Evolutionary conservation across 2,329 filamentous ascomycete species (phyloP).

Genomic region (Lasiodiplodia theobromae): DNA sequence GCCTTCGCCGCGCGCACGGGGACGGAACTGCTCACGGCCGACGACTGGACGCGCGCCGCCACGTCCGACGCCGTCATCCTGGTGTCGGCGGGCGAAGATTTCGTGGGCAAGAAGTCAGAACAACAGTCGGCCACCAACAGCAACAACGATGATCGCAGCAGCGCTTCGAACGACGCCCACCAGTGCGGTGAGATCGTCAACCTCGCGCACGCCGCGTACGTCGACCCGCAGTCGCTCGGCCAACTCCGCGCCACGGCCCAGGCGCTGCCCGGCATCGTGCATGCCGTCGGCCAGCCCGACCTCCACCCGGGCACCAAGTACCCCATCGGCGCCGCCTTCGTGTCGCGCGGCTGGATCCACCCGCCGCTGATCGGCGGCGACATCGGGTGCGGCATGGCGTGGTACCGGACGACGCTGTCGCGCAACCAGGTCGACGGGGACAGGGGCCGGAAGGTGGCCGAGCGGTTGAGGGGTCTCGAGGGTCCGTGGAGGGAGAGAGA

Average conservation of each 20-base stretch:
- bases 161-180: constrained; percentile 26
- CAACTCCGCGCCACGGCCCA: constrained; percentile 43
- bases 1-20: constrained; percentile 40
- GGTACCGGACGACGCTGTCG: constrained; percentile 44
- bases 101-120: constrained; percentile 37
- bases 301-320: constrained; percentile 48
- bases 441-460: constrained; percentile 44
- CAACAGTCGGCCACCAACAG: constrained; percentile 30
- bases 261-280: constrained; percentile 45
- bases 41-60: constrained; percentile 39
- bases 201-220: constrained; percentile 39
- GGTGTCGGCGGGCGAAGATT: constrained; percentile 41
- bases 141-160: not conserved
- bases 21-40: constrained; percentile 38
- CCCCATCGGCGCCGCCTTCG: constrained; percentile 48
- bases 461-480: constrained; percentile 46
- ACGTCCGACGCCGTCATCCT: constrained; percentile 41
- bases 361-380: constrained; percentile 49
- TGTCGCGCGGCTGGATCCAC: constrained; percentile 45
- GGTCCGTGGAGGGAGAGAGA: constrained; percentile 41
- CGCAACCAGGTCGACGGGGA: constrained; percentile 43
- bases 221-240: constrained; percentile 41
- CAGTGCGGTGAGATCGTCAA: constrained; percentile 34
- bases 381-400: constrained; percentile 51
- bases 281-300: constrained; percentile 47